phyloP scores from a whole-genome alignment of 2,329 filamentous ascomycete genomes.

The Diaporthe aspalathi region DNA sequence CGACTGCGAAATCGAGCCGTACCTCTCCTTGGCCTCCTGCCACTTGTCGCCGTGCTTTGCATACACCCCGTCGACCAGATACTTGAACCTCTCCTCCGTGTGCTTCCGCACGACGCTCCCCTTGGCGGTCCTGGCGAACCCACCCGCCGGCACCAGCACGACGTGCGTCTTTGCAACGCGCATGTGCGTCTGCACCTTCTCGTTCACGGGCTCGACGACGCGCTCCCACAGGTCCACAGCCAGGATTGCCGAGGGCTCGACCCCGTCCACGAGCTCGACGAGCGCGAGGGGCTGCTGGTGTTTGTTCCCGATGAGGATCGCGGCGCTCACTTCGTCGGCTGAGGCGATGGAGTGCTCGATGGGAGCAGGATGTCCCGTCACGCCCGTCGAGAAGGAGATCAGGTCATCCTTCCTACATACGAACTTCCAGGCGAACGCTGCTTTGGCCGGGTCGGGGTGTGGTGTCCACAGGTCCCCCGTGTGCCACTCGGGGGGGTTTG shows the following conservation, averaged over 20 bases:
- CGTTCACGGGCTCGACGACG: conserved; percentile 40
- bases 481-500: conserved; percentile 38
- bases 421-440: conserved; percentile 41
- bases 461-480: conserved; percentile 43
- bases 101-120: conserved; percentile 39
- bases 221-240: conserved; percentile 38
- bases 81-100: conserved; percentile 39
- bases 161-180: conserved; percentile 41
- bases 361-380: conserved; percentile 41
- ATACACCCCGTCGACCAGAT: conserved; percentile 36
- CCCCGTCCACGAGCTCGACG: conserved; percentile 37
- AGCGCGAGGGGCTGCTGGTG: conserved; percentile 41
- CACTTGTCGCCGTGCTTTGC: conserved; percentile 40
- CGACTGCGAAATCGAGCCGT: conserved; percentile 38
- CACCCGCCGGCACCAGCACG: conserved; percentile 36
- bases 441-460: conserved; percentile 42
- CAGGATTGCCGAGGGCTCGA: conserved; percentile 26
- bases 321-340: conserved; percentile 34
- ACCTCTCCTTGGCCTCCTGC: conserved; percentile 40
- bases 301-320: conserved; percentile 40
- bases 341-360: conserved; percentile 39
- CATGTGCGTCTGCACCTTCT: conserved; percentile 38
- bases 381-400: conserved; percentile 41
- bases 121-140: conserved; percentile 41
- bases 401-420: conserved; percentile 45